These are phyloP conservation scores for Sideroxylon spinosum DNA, from an alignment of 179 eudicot genomes.

Conservation along the genomic window DNA sequence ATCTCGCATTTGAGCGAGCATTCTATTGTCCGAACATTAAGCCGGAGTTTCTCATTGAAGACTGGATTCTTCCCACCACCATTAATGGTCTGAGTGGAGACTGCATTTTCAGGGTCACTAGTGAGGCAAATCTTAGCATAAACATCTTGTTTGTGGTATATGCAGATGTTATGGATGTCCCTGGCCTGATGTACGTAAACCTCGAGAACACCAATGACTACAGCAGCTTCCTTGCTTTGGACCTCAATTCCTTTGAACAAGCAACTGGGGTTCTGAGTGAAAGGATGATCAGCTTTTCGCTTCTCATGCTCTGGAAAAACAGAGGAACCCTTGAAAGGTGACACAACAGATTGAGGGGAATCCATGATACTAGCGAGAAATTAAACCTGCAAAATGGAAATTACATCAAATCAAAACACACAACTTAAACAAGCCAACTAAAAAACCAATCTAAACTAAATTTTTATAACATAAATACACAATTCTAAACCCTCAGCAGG, in stretches of 20 bases:
- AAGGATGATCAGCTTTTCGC: constrained; percentile 34
- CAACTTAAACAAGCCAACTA: not conserved
- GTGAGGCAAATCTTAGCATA: constrained; percentile 79
- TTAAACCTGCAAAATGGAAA: constrained; percentile 36
- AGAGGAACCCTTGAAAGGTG: constrained; percentile 70
- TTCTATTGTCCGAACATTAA: constrained; percentile 53
- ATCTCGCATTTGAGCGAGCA: constrained; percentile 80
- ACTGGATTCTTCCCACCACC: constrained; percentile 90
- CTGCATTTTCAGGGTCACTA: constrained; percentile 55
- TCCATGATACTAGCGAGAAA: constrained; percentile 42
- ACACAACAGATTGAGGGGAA: constrained; percentile 85
- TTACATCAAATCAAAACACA: constrained; percentile 2
- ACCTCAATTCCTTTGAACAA: constrained; percentile 35
- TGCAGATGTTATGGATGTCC: constrained; percentile 81
- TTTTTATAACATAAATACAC: not conserved
- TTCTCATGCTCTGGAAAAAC: constrained; percentile 54
- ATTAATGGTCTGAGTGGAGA: constrained; percentile 71
- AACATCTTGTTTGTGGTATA: constrained; percentile 86
- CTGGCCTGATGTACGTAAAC: constrained; percentile 66
- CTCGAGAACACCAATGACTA: constrained; percentile 55
- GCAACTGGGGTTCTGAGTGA: constrained; percentile 31
- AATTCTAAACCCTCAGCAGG: not conserved
- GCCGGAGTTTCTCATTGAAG: constrained; percentile 60
- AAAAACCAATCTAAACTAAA: not conserved
- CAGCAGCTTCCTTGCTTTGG: constrained; percentile 33